A percentile compares a stretch with the other conserved stretches of the same genome.
Conservation (phyloP, 1,284 basidiomycete genomes). For the Termitomyces sp. region DNA sequence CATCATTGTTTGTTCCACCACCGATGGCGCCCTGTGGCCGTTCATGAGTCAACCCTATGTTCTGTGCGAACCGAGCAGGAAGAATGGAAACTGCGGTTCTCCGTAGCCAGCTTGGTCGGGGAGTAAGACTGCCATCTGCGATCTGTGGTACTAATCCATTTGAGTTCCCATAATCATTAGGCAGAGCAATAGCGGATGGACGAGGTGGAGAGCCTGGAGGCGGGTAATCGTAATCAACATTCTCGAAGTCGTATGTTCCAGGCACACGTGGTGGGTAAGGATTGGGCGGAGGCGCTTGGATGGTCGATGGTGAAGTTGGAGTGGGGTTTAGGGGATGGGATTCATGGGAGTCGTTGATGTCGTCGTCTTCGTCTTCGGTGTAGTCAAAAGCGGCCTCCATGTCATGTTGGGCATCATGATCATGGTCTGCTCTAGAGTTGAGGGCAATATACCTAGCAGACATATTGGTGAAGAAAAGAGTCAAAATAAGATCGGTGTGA, state of each 20-base stretch:
- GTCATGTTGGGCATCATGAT: conserved; percentile 25
- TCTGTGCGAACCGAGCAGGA: conserved; percentile 42
- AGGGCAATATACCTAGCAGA: conserved; percentile 66
- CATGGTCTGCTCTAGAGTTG: conserved; percentile 43
- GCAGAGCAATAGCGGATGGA: conserved; percentile 56
- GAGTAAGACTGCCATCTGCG: conserved; percentile 30
- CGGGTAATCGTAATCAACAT: conserved; percentile 72
- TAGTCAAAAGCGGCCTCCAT: conserved; percentile 77
- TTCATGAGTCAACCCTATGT: conserved; percentile 44
- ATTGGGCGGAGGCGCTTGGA: conserved; percentile 18
- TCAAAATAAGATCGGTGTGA: conserved; percentile 4
- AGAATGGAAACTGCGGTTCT: conserved; percentile 55
- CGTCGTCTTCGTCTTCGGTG: conserved; percentile 61
- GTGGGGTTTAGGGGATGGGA: conserved; percentile 47
- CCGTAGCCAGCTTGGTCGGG: conserved; percentile 49
- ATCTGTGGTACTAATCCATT: conserved; percentile 72
- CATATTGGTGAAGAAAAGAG: conserved; percentile 34
- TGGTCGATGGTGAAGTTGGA: conserved; percentile 26
- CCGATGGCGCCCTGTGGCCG: conserved; percentile 52
- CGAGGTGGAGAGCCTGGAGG: conserved; percentile 83
- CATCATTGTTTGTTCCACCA: conserved; percentile 81
- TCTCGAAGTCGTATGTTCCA: conserved; percentile 80
- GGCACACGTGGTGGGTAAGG: conserved; percentile 24
- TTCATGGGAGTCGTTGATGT: conserved; percentile 34
- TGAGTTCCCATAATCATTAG: conserved; percentile 73